Evolutionary conservation across 352 stramenopile species (phyloP), one percentile per base, ranked within the genome.

Genomic region (Plasmopara halstedii): DNA sequence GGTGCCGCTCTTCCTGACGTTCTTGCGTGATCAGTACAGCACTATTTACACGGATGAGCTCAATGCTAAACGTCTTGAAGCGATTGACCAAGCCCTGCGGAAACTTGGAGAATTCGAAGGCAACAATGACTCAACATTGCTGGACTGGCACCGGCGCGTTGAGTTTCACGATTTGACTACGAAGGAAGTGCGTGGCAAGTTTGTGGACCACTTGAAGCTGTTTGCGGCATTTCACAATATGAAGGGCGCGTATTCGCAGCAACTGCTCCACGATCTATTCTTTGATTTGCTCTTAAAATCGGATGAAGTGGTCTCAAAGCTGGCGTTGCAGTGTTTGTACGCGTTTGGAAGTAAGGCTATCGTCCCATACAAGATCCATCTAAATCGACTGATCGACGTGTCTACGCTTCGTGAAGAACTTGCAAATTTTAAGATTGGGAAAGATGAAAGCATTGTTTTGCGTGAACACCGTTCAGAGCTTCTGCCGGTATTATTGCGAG

Each of bases 231-330:
- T 93, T 56, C 85, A 64, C 49, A 94, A 94, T 58, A 88, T 92
- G 67, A 89, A 87, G 43, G 82, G 83, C 13, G 83, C 84, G 22
- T 96, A 76, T 52, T 79, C 78, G 6, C 67, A 94, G 26, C 29
- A 55, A 2, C 47, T 95, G 9, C 68, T 96, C 17, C 84, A 92
- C 53, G 60, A 66, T 19, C 60, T 94, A 15, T 94, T 94, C 60
- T 87, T 89, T 15, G 80, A 91, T n/a, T 58, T 95, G 46, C 57
- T 96, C 36, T 85, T 94, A 64, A 95, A 95, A 53, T 78, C 87
- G 5, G 87, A 96, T 43, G 83, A 91, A 34, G 56, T 81, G 17
- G 53, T 96, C 17, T 93, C 84, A 1, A 88, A 91, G 50, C 53
- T 95, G 6, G 84, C 84, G 17, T 67, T 96, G 15, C 69, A 89